phyloP scores from a whole-genome alignment of 1,284 basidiomycete genomes.

The Austropuccinia psidii region DNA sequence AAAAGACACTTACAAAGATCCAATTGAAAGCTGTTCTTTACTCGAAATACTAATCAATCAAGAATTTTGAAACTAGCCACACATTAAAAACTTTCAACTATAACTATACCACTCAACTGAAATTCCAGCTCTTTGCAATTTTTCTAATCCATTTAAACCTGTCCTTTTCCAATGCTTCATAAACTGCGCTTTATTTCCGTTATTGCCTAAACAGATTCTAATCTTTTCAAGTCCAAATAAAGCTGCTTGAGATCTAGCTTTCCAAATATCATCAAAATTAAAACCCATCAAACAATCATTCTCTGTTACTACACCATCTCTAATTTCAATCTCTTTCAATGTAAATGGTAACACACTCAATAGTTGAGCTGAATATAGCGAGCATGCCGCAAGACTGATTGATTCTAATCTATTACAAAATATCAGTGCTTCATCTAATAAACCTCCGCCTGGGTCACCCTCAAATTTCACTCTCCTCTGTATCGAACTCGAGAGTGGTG shows the following conservation, averaged over 20 bases:
- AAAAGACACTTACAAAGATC: too few species aligned
- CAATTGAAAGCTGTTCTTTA: too few species aligned
- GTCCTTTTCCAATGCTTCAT: background rate
- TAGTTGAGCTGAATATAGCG: background rate
- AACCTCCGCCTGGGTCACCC: background rate
- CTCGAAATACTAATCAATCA: too few species aligned
- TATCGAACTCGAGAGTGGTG: background rate
- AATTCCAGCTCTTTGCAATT: background rate
- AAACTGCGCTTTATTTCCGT: background rate
- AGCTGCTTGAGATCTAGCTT: conserved; percentile 5
- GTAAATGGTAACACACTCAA: background rate
- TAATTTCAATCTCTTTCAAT: background rate
- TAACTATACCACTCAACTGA: too few species aligned
- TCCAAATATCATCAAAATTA: background rate
- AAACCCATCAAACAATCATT: too few species aligned
- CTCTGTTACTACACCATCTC: background rate
- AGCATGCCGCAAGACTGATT: background rate
- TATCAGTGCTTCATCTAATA: conserved; percentile 8
- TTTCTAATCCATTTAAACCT: background rate
- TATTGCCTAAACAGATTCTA: background rate
- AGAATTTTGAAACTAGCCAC: too few species aligned
- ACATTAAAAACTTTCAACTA: too few species aligned
- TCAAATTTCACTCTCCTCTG: background rate
- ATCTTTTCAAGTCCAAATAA: conserved; percentile 6
- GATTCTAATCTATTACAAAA: background rate